Percentiles rank a stretch among this genome's conserved stretches.
Evolutionary conservation across 495 filamentous ascomycete genomes (phyloP).

Genomic region (Penicillium cosmopolitanum): DNA sequence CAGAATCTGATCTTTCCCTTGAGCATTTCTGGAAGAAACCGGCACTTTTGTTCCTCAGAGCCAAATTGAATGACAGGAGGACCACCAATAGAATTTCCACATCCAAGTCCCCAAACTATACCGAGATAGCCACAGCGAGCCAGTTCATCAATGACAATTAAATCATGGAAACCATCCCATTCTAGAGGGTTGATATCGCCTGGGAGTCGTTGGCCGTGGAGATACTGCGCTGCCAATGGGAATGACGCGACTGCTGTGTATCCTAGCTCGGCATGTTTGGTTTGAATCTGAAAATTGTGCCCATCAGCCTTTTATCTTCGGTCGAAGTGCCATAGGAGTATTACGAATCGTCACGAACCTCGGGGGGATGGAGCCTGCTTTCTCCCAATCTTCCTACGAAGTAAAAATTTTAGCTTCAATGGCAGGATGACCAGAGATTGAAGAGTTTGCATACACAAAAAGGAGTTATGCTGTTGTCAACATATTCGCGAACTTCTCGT

Average conservation of each 20-base stretch:
- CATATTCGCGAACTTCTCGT: constrained; percentile 68
- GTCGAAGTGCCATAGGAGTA: not conserved
- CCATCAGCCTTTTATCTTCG: not conserved
- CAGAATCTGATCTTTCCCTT: constrained; percentile 46
- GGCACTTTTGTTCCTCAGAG: constrained; percentile 44
- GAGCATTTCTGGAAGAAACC: constrained; percentile 48
- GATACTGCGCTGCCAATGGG: constrained; percentile 24
- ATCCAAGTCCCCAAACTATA: constrained; percentile 45
- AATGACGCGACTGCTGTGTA: constrained; percentile 30
- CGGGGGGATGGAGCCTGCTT: constrained; percentile 28
- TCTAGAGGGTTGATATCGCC: constrained; percentile 35
- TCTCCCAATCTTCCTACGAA: constrained; percentile 31
- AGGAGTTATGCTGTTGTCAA: constrained; percentile 57
- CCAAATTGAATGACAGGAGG: constrained; percentile 53
- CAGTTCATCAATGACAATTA: constrained; percentile 47
- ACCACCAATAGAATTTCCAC: constrained; percentile 49
- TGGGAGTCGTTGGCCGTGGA: constrained; percentile 29
- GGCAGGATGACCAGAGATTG: too few species aligned
- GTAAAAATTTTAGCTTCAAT: not conserved
- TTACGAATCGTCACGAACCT: constrained; percentile 14
- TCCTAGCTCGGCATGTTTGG: constrained; percentile 24
- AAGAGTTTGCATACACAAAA: constrained; percentile 11
- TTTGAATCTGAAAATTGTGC: constrained; percentile 15
- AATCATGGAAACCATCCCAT: constrained; percentile 46
- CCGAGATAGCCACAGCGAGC: constrained; percentile 42